Conservation (phyloP, 768 basidiomycete species). For the Podaxis sp. region DNA sequence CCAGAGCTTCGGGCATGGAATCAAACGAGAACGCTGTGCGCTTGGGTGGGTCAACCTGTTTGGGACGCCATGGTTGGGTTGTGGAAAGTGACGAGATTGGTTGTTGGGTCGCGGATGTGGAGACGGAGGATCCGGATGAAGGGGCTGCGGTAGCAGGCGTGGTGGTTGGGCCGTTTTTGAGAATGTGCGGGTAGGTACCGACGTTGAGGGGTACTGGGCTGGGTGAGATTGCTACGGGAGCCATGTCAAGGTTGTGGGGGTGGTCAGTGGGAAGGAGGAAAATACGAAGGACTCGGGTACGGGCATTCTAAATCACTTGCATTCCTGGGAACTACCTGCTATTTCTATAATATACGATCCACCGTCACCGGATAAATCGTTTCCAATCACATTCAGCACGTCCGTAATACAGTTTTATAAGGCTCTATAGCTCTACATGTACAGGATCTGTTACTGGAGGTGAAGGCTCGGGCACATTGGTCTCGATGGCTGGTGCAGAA, state of each 20-base stretch:
- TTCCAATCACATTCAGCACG: neutral
- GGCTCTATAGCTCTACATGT: slow-evolving; percentile 7
- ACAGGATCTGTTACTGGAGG: neutral
- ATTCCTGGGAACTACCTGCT: slow-evolving; percentile 18
- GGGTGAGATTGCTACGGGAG: slow-evolving; percentile 28
- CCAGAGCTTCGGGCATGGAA: slow-evolving; percentile 74
- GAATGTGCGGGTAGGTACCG: slow-evolving; percentile 6
- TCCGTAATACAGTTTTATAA: neutral
- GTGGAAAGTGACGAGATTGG: slow-evolving; percentile 1
- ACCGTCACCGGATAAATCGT: neutral
- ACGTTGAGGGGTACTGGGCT: slow-evolving; percentile 6
- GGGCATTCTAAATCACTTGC: neutral
- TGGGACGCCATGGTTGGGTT: slow-evolving; percentile 34
- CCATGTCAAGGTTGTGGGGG: slow-evolving; percentile 23
- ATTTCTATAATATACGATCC: slow-evolving; percentile 16
- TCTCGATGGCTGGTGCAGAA: neutral
- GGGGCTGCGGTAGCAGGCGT: slow-evolving; percentile 14
- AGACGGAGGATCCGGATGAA: slow-evolving; percentile 15
- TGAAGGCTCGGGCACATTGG: neutral
- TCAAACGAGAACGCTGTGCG: slow-evolving; percentile 69
- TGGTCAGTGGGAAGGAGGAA: slow-evolving; percentile 15
- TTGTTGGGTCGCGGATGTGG: slow-evolving; percentile 21
- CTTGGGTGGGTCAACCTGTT: slow-evolving; percentile 27
- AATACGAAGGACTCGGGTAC: slow-evolving; percentile 18
- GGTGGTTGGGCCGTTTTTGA: slow-evolving; percentile 16